Evolutionary conservation across 2,329 filamentous ascomycete genomes (phyloP).

Genomic region (Aspergillus ochraceoroseus): DNA sequence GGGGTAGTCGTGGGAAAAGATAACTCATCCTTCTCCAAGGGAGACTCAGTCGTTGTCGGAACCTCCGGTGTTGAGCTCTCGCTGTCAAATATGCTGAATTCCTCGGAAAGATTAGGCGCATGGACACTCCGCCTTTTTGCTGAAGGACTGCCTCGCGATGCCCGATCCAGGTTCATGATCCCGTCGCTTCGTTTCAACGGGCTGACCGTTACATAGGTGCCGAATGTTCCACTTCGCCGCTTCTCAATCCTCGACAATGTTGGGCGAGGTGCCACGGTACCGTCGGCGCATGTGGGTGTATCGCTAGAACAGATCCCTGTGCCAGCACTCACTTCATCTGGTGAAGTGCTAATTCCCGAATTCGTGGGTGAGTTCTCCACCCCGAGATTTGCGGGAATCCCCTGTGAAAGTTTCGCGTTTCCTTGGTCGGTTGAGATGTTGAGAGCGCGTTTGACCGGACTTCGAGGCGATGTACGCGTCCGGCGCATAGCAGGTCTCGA

Average conservation of each 20-base stretch:
- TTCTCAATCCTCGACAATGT: conserved; percentile 48
- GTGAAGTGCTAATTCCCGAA: conserved; percentile 27
- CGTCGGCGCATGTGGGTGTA: conserved; percentile 25
- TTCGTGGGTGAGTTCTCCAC: conserved; percentile 44
- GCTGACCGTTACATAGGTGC: conserved; percentile 59
- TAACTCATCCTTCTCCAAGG: conserved; percentile 26
- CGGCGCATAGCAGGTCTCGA: conserved; percentile 43
- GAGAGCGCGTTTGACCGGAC: conserved; percentile 73
- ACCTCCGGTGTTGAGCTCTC: conserved; percentile 30
- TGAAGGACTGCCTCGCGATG: conserved; percentile 74
- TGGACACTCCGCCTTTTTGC: conserved; percentile 88
- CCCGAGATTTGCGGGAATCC: conserved; percentile 46
- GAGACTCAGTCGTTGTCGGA: conserved; percentile 26
- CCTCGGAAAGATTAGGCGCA: conserved; percentile 58
- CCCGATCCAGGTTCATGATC: conserved; percentile 78
- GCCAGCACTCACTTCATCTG: conserved; percentile 20
- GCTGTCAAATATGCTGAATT: conserved; percentile 72
- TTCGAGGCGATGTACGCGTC: conserved; percentile 67
- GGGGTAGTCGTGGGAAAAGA: conserved; percentile 37
- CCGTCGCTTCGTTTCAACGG: conserved; percentile 89
- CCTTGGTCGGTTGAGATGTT: conserved; percentile 65
- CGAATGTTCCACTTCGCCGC: conserved; percentile 45
- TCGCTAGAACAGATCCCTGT: conserved; percentile 40
- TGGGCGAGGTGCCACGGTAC: conserved; percentile 32
- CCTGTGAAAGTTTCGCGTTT: conserved; percentile 56